Base-by-base conservation (phyloP, 257 asterid genomes). In the Echium plantagineum region DNA sequence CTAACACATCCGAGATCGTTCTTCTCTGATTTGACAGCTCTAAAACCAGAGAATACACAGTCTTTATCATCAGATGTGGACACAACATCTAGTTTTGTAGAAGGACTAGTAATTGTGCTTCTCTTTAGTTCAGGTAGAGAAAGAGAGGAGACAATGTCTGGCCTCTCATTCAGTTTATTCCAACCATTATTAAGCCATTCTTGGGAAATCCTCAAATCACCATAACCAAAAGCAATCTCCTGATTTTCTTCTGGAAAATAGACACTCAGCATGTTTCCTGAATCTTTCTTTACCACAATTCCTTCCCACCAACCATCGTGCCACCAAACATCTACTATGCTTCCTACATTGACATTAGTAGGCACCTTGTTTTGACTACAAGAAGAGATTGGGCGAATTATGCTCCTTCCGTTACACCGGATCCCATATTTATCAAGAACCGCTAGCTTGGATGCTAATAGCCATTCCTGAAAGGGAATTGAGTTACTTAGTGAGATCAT, bases 251-350 rank as follows among this genome's bases (percentile, higher is more conserved):
- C 97, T 77, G 94, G 89, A 64, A 90, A 82, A 70, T 87, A 77
- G 55, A 90, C 81, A 22, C 12, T 69, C 0, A 83, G 48, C 51
- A 57, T 53, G 55, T 78, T 81, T 10, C 72, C 69, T 19, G 76
- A 68, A 63, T 80, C 83, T 70, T 73, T 85, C 73, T 69, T 74
- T 62, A 85, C 77, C 20, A 90, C 81, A 51, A 90, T 75, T 47
- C 96, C 97, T 76, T 90, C 95, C 97, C 97, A 90, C 96, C 97
- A 90, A 20, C 94, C 97, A 68, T 81, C 94, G 59, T 87, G 81
- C 84, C 82, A 79, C 94, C 88, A 90, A 66, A 82, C 94, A 72
- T 87, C 97, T 18, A 90, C 96, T 26, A 77, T 47, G 24, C 75
- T 70, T 57, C 96, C 96, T 58, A 78, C 68, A 66, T 71, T 77